Base-by-base conservation (phyloP, 129 eudicot species). In the Heracleum sosnowskyi region DNA sequence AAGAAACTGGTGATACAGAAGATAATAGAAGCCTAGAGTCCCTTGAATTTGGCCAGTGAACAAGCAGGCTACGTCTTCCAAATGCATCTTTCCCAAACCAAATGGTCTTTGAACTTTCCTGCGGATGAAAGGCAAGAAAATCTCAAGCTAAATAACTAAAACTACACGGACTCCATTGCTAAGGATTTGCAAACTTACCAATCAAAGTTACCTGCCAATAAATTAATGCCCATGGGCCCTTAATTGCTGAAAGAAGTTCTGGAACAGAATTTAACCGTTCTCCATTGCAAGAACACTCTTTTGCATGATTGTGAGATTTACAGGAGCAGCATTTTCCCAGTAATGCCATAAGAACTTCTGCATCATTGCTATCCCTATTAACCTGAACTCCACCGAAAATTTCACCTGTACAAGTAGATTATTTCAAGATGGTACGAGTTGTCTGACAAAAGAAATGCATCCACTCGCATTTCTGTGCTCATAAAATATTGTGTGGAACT, bases 71-170 rank as follows among this genome's bases (percentile, higher is more conserved):
- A 80, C 99, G 87, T 75, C 97, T 88, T 85, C 99, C 99, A 79
- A 96, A 86, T 40, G 97, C 97, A 92, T 96, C 99, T 81, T 97
- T 87, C 79, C 97, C 99, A 81, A 96, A 92, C 97, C 97, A 96
- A 79, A 96, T 77, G 18, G 89, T 92, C 75, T 84, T 92, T 79
- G 97, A 83, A 79, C 85, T 86, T 70, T 82, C 87, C 99, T 90
- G 76, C 78, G 84, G 10, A 72, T 60, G 40, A 78, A 80, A 72
- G 40, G 69, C 76, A 45, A 60, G 1, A 78, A 64, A 7, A 60
- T 51, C 55, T 86, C 55, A 78, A 18, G 39, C 35, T 60, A 66
- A 45, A 75, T 26, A 57, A n/a, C 53, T 40, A 57, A 78, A 68
- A 36, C 49, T 53, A 7, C 42, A 55, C 31, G 34, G 55, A 69